These are phyloP conservation scores for Pisolithus orientalis DNA, from an alignment of 768 basidiomycete species.

Conservation along the genomic window DNA sequence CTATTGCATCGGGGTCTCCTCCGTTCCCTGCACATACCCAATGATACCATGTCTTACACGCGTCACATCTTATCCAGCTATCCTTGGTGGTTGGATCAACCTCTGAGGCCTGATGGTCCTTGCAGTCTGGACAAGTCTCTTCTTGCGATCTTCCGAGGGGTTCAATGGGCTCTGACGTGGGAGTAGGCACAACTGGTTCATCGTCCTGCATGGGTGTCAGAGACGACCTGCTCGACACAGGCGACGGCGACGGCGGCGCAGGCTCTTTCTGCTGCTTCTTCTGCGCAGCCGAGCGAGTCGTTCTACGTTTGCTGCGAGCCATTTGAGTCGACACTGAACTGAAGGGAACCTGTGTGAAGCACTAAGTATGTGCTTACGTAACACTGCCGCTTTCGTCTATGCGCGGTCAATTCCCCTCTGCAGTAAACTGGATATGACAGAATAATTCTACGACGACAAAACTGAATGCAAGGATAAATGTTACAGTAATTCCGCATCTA, in stretches of 20 bases:
- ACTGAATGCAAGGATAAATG: background rate
- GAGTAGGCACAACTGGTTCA: background rate
- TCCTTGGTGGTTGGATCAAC: conserved; percentile 49
- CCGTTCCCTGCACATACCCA: conserved; percentile 74
- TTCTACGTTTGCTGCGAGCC: conserved; percentile 41
- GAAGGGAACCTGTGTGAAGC: conserved; percentile 5
- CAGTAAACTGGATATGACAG: background rate
- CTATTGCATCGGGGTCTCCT: conserved; percentile 58
- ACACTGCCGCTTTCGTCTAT: background rate
- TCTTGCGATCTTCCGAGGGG: conserved; percentile 16
- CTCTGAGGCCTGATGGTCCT: conserved; percentile 26
- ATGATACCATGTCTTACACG: conserved; percentile 78
- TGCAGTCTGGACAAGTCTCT: conserved; percentile 49
- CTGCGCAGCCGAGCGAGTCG: conserved; percentile 30
- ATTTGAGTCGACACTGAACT: conserved; percentile 21
- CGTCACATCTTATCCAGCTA: conserved; percentile 79
- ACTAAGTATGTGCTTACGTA: conserved; percentile 15
- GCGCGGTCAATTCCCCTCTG: too few species aligned
- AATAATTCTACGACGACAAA: background rate
- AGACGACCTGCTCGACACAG: conserved; percentile 24
- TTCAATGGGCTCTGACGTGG: conserved; percentile 12
- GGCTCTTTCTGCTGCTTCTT: conserved; percentile 28
- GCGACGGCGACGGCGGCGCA: conserved; percentile 27
- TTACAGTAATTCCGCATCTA: background rate
- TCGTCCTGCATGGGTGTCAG: conserved; percentile 17